Base-by-base conservation (phyloP, 768 basidiomycete species). In the Chiua virens region DNA sequence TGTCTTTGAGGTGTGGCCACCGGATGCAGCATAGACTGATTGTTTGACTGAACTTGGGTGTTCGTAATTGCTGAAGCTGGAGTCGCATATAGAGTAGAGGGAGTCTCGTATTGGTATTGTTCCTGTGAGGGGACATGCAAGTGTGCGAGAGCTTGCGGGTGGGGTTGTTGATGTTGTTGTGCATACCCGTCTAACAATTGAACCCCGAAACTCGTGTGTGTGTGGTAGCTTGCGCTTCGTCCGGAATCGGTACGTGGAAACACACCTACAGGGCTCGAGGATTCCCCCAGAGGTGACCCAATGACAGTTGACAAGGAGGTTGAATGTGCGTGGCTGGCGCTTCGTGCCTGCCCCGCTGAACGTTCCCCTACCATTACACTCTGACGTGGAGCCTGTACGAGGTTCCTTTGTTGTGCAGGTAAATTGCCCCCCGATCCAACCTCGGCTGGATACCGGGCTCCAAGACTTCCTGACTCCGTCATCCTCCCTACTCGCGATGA, bases 221-320 rank as follows among this genome's bases (percentile, higher is more conserved):
- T 45, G 14, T 45, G 44, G 27, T 47, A 54, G 15, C 42, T 17
- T n/a, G 51, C 10, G 18, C n/a, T 30, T 8, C 47, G n/a, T 5
- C 42, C 45, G 27, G 53, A 41, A 9, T 15, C 15, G 1, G 56
- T 18, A n/a, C 25, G n/a, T 25, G 49, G 21, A 28, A 48, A 51
- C n/a, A 8, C 9, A 21, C 44, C 36, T 3, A 40, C 35, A 1
- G 15, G 9, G 20, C 23, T 32, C 2, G 45, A 42, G 7, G 39
- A 30, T 18, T 45, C 43, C 17, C 42, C 47, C 28, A 42, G 55
- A 3, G 63, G 50, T 3, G 64, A 59, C 8, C 39, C 59, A 6
- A 58, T 57, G 5, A 68, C 52, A 23, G 68, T 68, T 9, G 64
- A 59, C 13, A 64, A 3, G 11, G 67, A 68, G 21, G 56, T 27